Conservation (phyloP, 2,329 filamentous ascomycete genomes). For the Claviceps cyperi region DNA sequence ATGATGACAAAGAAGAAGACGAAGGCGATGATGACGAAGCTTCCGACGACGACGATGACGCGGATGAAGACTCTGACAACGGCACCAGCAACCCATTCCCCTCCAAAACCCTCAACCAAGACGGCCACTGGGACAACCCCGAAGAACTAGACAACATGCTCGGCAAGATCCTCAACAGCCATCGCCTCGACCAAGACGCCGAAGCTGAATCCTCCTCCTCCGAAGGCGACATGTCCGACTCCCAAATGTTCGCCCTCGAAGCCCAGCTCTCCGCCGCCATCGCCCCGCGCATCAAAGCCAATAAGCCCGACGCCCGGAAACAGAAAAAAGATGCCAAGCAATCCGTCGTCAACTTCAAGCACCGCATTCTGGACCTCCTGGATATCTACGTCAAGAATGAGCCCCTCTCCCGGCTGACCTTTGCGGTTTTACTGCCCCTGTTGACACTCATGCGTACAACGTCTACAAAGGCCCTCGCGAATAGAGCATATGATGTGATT, state of each 20-base stretch:
- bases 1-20: conserved; percentile 16
- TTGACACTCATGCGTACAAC: conserved; percentile 66
- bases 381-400: conserved; percentile 74
- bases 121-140: conserved; percentile 26
- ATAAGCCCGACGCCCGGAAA: conserved; percentile 54
- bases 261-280: conserved; percentile 74
- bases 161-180: conserved; percentile 62
- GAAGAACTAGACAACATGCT: conserved; percentile 57
- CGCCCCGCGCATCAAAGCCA: conserved; percentile 51
- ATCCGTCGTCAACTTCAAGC: conserved; percentile 87
- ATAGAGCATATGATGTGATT: conserved; percentile 59
- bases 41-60: conserved; percentile 7
- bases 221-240: conserved; percentile 82
- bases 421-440: conserved; percentile 60
- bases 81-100: conserved; percentile 20
- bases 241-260: conserved; percentile 86
- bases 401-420: conserved; percentile 49
- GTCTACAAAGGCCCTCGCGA: conserved; percentile 57
- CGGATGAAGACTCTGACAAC: conserved; percentile 16
- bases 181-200: conserved; percentile 44
- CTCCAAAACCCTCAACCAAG: conserved; percentile 17
- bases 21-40: conserved; percentile 21
- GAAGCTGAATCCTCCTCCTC: conserved; percentile 42
- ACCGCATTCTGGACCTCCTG: conserved; percentile 76
- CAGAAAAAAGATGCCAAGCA: conserved; percentile 79